These are phyloP conservation scores for Ricinus communis DNA, from an alignment of 345 rosid species.

Conservation along the genomic window DNA sequence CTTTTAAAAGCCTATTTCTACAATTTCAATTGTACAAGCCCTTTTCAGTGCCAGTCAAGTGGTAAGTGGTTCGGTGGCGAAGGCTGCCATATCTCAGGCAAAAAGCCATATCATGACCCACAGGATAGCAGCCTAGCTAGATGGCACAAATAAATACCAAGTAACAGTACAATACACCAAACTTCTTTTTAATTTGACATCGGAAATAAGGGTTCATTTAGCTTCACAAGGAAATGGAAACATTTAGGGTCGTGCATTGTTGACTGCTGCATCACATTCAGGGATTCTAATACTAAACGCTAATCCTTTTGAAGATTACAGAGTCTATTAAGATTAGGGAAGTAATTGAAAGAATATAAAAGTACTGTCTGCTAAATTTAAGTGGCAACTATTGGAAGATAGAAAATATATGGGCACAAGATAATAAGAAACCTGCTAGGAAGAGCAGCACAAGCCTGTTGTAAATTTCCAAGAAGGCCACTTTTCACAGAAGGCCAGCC, in stretches of 20 bases:
- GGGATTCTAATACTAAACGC: too few relatives aligned
- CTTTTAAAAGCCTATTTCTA: not conserved
- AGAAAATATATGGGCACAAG: not conserved
- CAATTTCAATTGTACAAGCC: not conserved
- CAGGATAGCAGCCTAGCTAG: not conserved
- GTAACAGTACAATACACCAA: not conserved
- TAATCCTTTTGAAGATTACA: too few relatives aligned
- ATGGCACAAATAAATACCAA: not conserved
- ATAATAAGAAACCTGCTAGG: slow-evolving; percentile 69
- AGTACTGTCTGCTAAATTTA: too few relatives aligned
- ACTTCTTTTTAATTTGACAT: not conserved
- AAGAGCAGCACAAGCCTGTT: slow-evolving; percentile 77
- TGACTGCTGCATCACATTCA: too few relatives aligned
- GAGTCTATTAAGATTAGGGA: too few relatives aligned
- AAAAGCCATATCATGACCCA: not conserved
- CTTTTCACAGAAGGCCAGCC: slow-evolving; percentile 54
- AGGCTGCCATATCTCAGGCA: not conserved
- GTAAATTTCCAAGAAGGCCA: slow-evolving; percentile 62
- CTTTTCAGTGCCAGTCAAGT: not conserved
- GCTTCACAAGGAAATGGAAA: not conserved
- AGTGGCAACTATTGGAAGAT: too few relatives aligned
- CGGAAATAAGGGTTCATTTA: not conserved
- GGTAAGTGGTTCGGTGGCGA: not conserved
- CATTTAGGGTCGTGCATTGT: too few relatives aligned
- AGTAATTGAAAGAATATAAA: too few relatives aligned